These are phyloP conservation scores for Calycina herbarum DNA, from an alignment of 2,329 filamentous ascomycete species.

Conservation along the genomic window DNA sequence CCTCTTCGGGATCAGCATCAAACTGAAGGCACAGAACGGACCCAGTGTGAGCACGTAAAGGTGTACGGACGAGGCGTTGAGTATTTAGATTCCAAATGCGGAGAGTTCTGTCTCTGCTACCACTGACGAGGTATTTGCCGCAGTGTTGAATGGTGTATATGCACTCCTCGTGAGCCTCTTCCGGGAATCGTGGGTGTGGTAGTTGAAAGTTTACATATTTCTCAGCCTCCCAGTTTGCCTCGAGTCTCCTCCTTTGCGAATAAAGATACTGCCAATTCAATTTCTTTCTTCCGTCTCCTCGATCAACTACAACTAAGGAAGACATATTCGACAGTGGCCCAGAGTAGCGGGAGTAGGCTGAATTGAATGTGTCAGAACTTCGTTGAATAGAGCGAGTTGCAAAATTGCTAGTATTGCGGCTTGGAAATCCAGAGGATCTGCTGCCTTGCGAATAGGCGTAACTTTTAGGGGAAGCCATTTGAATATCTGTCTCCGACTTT, in stretches of 20 bases:
- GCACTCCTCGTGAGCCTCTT: conserved; percentile 87
- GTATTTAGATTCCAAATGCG: conserved; percentile 89
- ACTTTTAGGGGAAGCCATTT: conserved; percentile 19
- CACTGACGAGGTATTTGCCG: conserved; percentile 83
- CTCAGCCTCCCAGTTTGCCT: conserved; percentile 88
- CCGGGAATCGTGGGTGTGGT: conserved; percentile 75
- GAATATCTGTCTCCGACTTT: conserved; percentile 23
- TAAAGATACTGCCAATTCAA: conserved; percentile 95
- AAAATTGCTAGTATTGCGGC: conserved; percentile 9
- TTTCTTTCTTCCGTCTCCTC: conserved; percentile 53
- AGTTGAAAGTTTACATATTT: conserved; percentile 85
- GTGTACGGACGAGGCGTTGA: conserved; percentile 71
- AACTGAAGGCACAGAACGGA: conserved; percentile 96
- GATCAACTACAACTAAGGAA: conserved; percentile 49
- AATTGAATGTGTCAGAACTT: conserved; percentile 22
- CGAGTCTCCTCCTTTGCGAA: conserved; percentile 78
- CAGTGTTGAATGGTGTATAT: conserved; percentile 94
- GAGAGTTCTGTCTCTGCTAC: conserved; percentile 84
- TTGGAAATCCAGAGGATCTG: conserved; percentile 17
- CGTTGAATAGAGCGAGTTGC: conserved; percentile 14
- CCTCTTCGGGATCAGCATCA: conserved; percentile 81
- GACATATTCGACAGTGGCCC: conserved; percentile 25
- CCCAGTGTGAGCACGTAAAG: conserved; percentile 73
- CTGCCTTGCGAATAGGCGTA: not conserved
- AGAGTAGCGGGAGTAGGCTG: conserved; percentile 12